Conservation (phyloP, 768 basidiomycete species). For the Wakefieldia striispora region DNA sequence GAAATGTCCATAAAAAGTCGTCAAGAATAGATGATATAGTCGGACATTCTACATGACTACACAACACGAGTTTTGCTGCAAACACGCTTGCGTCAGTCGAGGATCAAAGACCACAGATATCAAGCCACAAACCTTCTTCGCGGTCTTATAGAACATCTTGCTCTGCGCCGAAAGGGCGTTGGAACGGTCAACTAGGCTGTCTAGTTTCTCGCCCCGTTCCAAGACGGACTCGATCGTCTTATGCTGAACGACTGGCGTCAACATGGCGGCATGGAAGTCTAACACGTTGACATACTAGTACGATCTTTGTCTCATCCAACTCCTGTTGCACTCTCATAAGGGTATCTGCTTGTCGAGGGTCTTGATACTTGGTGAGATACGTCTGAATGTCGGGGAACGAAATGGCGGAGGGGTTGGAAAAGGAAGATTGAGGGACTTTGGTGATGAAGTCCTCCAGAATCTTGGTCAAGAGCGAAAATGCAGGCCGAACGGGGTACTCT, state of each 20-base stretch:
- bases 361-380: slow-evolving; percentile 92
- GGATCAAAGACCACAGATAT: not conserved
- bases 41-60: slow-evolving; percentile 62
- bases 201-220: slow-evolving; percentile 93
- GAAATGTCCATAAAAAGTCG: slow-evolving; percentile 14
- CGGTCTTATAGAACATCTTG: slow-evolving; percentile 99
- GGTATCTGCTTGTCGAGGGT: slow-evolving; percentile 93
- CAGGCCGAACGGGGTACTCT: slow-evolving; percentile 95
- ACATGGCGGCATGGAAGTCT: not conserved
- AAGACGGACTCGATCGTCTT: slow-evolving; percentile 99
- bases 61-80: slow-evolving; percentile 94
- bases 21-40: slow-evolving; percentile 12
- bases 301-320: slow-evolving; percentile 98
- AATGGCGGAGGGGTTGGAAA: slow-evolving; percentile 61
- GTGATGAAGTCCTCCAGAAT: slow-evolving; percentile 88
- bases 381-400: slow-evolving; percentile 73
- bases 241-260: slow-evolving; percentile 55
- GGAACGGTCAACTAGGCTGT: slow-evolving; percentile 92
- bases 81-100: slow-evolving; percentile 6
- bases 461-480: slow-evolving; percentile 93
- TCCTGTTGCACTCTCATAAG: slow-evolving; percentile 99
- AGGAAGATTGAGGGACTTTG: slow-evolving; percentile 73
- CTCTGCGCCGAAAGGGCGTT: slow-evolving; percentile 83
- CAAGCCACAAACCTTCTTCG: slow-evolving; percentile 78
- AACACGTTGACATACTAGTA: slow-evolving; percentile 59